Base-by-base conservation (phyloP, 2,329 filamentous ascomycete genomes). In the Fusarium armeniacum region DNA sequence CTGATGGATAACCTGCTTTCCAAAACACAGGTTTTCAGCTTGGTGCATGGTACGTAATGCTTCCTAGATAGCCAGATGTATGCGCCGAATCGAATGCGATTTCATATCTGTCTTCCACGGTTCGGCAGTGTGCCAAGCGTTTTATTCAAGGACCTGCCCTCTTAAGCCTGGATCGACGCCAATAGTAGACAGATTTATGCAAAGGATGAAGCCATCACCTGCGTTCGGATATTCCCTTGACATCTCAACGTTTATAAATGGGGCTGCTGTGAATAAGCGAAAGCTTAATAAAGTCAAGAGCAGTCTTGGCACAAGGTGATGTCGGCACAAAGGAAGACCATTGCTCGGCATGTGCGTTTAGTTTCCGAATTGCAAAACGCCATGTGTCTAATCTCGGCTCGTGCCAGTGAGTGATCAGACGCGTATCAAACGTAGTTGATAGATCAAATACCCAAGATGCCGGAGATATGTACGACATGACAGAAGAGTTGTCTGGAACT, bases 141-240 rank as follows among this genome's bases (percentile, higher is more conserved):
- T 15, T 9, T 40, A 28, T 24, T 38, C n/a, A 30, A 51, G 6
- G 24, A 51, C 49, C 49, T 51, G 49, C 49, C 49, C 8, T 51
- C 13, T 51, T 51, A 9, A 51, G 49, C 15, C n/a, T 35, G 49
- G 49, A 51, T 51, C 49, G 6, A 36, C 49, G 35, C 6, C 28
- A 22, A 32, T 22, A 32, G 26, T 3, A 45, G 26, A 3, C 13
- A 30, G 15, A 12, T 51, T 22, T 26, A 51, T 51, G 49, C 49
- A 41, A n/a, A 26, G 35, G n/a, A 30, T 24, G 22, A 28, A 41
- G 35, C 24, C 20, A 41, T 51, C 49, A 16, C 35, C n/a, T 28
- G 13, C 35, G 13, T 51, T 35, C n/a, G 4, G 35, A 22, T 51
- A 22, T 30, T 30, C 35, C 18, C 22, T 20, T 51, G 20, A 51